Evolutionary conservation across 1,284 basidiomycete genomes (phyloP).

Genomic region (Cryptococcus maquisensis): DNA sequence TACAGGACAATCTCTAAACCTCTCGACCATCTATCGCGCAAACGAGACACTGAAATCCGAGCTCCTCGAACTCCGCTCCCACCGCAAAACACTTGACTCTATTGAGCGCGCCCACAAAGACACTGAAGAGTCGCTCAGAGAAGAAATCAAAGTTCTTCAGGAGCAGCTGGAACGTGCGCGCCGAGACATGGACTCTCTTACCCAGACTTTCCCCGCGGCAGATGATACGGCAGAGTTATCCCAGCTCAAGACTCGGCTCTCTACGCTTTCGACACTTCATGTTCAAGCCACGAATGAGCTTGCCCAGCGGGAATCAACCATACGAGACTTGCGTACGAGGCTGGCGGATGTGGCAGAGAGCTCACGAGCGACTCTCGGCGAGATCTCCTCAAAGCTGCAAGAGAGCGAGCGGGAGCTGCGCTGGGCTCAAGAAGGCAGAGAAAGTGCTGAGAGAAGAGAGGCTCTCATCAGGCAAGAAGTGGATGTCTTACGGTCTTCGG

Average conservation of each 20-base stretch:
- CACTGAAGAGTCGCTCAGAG: conserved; percentile 29
- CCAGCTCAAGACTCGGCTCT: conserved; percentile 34
- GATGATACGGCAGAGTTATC: conserved; percentile 9
- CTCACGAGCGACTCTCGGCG: conserved; percentile 19
- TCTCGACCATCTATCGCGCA: conserved; percentile 30
- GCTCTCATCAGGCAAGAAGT: conserved; percentile 35
- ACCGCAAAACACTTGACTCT: conserved; percentile 39
- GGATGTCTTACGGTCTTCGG: conserved; percentile 17
- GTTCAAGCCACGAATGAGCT: conserved; percentile 28
- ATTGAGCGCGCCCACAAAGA: conserved; percentile 28
- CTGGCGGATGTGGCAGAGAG: conserved; percentile 28
- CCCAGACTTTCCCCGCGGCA: conserved; percentile 31
- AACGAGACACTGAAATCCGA: conserved; percentile 36
- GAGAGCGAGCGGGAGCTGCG: conserved; percentile 40
- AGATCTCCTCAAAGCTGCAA: conserved; percentile 24
- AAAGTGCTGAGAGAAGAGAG: conserved; percentile 37
- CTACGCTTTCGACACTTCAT: conserved; percentile 35
- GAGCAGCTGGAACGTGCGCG: conserved; percentile 41
- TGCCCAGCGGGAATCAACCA: conserved; percentile 26
- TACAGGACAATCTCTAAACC: conserved; percentile 36
- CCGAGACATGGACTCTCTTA: conserved; percentile 45
- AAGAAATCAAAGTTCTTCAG: conserved; percentile 32
- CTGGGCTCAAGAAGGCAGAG: conserved; percentile 42
- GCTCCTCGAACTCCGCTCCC: conserved; percentile 33
- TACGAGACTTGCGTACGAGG: conserved; percentile 27